Percentiles rank a stretch among this genome's conserved stretches.
These are phyloP conservation scores for Cadophora gregata DNA, from an alignment of 2,329 filamentous ascomycete genomes.

Conservation along the genomic window DNA sequence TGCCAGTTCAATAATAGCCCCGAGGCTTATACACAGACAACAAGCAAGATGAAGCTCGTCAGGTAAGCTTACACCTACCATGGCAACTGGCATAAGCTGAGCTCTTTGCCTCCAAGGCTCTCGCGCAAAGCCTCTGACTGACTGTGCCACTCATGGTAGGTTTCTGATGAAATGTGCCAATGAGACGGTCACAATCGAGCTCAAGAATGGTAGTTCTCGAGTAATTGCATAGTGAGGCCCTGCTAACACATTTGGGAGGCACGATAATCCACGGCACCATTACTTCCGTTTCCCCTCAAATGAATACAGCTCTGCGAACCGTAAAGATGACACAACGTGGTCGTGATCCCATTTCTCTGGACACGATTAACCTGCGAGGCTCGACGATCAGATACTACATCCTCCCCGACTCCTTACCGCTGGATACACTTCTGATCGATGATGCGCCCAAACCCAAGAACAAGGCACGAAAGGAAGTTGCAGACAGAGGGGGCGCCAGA, in stretches of 20 bases:
- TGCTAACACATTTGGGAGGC: conserved; percentile 57
- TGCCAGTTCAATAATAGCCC: neutral
- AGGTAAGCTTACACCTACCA: conserved; percentile 65
- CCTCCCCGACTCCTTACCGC: conserved; percentile 90
- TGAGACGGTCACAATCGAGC: conserved; percentile 96
- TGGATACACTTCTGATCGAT: conserved; percentile 95
- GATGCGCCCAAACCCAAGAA: conserved; percentile 99
- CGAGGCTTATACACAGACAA: neutral
- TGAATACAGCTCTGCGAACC: conserved; percentile 95
- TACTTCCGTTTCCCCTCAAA: conserved; percentile 93
- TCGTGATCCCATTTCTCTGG: conserved; percentile 85
- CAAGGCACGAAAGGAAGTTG: conserved; percentile 93
- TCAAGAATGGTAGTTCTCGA: conserved; percentile 83
- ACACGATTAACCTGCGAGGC: conserved; percentile 96
- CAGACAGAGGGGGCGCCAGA: conserved; percentile 55
- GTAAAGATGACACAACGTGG: conserved; percentile 96
- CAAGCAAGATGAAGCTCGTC: conserved; percentile 88
- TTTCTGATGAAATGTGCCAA: conserved; percentile 99
- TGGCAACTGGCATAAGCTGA: conserved; percentile 51
- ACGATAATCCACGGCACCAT: conserved; percentile 98
- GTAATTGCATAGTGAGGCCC: neutral
- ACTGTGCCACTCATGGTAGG: conserved; percentile 55
- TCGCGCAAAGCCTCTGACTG: conserved; percentile 45
- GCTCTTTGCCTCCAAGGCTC: conserved; percentile 51
- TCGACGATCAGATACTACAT: conserved; percentile 97